Conservation (phyloP, 2,329 filamentous ascomycete genomes). For the Proliferodiscus dingleyae region DNA sequence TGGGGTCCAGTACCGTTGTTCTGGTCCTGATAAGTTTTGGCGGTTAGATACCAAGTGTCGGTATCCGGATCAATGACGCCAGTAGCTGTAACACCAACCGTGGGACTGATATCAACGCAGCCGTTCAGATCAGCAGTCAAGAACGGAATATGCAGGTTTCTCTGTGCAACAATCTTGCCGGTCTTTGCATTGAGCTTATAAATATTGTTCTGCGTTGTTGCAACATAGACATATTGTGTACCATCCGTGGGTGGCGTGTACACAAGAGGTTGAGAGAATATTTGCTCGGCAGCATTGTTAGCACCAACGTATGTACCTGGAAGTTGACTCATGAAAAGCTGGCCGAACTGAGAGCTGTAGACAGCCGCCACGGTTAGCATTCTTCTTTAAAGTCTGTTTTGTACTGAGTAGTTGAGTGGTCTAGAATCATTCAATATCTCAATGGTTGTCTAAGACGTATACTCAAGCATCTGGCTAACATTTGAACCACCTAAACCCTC, state of each 20-base stretch:
- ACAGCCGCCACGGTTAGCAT: too few species aligned
- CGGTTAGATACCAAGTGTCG: constrained; percentile 44
- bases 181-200: constrained; percentile 53
- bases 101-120: constrained; percentile 44
- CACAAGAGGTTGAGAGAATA: constrained; percentile 47
- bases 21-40: constrained; percentile 44
- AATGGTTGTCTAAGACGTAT: too few species aligned
- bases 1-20: constrained; percentile 32
- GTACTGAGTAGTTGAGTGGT: too few species aligned
- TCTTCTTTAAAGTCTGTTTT: too few species aligned
- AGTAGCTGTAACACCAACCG: constrained; percentile 44
- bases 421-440: too few species aligned
- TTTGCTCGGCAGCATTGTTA: constrained; percentile 44
- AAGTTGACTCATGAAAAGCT: constrained; percentile 47
- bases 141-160: constrained; percentile 46
- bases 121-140: constrained; percentile 41
- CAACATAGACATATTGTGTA: constrained; percentile 50
- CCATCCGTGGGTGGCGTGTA: constrained; percentile 45
- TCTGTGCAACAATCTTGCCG: constrained; percentile 43
- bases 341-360: constrained; percentile 49
- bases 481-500: too few species aligned
- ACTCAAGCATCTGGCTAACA: too few species aligned
- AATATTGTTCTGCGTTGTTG: constrained; percentile 54
- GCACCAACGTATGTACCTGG: constrained; percentile 53
- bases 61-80: constrained; percentile 47